Percentiles rank a stretch among this genome's conserved stretches.
Evolutionary conservation across 2,329 filamentous ascomycete species (phyloP).

Genomic region (Blastomyces percursus): DNA sequence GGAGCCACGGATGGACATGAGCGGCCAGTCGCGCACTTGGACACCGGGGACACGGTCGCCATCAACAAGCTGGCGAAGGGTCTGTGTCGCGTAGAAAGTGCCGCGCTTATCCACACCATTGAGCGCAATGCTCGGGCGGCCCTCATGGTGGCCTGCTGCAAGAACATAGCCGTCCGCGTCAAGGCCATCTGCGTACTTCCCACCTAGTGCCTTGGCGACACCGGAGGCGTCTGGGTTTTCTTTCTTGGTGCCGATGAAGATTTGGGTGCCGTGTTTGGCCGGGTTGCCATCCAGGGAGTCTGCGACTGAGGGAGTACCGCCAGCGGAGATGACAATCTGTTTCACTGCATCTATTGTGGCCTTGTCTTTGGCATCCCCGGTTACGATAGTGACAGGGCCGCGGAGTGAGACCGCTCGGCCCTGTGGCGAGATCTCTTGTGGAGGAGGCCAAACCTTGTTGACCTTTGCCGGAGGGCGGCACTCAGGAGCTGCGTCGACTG

Average conservation of each 20-base stretch:
- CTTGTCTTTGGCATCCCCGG: conserved; percentile 13
- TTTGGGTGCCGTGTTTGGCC: not conserved
- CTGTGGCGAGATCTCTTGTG: not conserved
- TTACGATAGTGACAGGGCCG: conserved; percentile 15
- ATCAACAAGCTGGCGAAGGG: conserved; percentile 13
- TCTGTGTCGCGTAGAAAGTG: conserved; percentile 17
- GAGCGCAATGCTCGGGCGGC: conserved; percentile 15
- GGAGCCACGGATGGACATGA: conserved; percentile 19
- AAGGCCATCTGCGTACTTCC: conserved; percentile 10
- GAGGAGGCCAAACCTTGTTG: not conserved
- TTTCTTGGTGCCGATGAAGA: not conserved
- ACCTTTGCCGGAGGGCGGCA: not conserved
- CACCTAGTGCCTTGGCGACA: not conserved
- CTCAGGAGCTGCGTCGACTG: not conserved
- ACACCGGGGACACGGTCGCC: conserved; percentile 10
- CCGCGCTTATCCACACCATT: conserved; percentile 16
- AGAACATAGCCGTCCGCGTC: conserved; percentile 15
- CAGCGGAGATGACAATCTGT: not conserved
- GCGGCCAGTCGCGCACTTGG: conserved; percentile 18
- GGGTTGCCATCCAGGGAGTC: not conserved
- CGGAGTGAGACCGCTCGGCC: conserved; percentile 12
- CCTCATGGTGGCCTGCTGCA: conserved; percentile 12
- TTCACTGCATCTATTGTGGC: conserved; percentile 12
- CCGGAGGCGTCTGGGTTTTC: not conserved
- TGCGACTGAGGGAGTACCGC: not conserved